Percentiles rank a stretch among this genome's conserved stretches.
These are phyloP conservation scores for Musa schizocarpa DNA, from an alignment of 176 grass and related monocot genomes.

Conservation along the genomic window DNA sequence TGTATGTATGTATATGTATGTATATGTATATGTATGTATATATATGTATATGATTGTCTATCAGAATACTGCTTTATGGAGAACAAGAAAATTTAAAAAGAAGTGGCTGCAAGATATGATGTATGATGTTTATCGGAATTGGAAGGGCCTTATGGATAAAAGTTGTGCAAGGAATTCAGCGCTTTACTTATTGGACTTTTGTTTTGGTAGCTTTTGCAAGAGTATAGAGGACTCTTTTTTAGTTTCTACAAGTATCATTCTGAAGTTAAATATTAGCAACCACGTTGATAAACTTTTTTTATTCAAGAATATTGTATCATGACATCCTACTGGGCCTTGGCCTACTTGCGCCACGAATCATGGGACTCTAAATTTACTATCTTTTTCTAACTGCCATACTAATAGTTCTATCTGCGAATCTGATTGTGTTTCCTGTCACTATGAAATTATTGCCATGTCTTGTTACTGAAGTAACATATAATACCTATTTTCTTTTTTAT, in stretches of 20 bases:
- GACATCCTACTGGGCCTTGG: not conserved
- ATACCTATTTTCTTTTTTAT: not conserved
- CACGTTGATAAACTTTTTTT: not conserved
- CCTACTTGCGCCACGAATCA: not conserved
- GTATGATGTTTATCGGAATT: not conserved
- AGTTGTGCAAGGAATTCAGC: not conserved
- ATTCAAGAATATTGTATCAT: not conserved
- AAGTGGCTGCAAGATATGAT: not conserved
- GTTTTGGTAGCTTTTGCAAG: not conserved
- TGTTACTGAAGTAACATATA: not conserved
- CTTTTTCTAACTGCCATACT: not conserved
- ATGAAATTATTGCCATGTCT: not conserved
- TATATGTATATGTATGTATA: not conserved
- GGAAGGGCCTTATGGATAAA: not conserved
- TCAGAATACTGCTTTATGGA: not conserved
- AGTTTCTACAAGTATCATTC: not conserved
- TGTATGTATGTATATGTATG: too few species aligned
- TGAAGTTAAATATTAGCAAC: not conserved
- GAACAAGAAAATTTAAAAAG: not conserved
- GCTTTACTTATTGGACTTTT: not conserved
- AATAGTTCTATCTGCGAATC: not conserved
- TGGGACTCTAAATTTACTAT: not conserved
- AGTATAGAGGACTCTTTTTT: not conserved
- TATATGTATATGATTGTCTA: not conserved
- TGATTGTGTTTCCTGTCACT: not conserved